Evolutionary conservation across 345 rosid species (phyloP).

Genomic region (Gossypium sturtianum): DNA sequence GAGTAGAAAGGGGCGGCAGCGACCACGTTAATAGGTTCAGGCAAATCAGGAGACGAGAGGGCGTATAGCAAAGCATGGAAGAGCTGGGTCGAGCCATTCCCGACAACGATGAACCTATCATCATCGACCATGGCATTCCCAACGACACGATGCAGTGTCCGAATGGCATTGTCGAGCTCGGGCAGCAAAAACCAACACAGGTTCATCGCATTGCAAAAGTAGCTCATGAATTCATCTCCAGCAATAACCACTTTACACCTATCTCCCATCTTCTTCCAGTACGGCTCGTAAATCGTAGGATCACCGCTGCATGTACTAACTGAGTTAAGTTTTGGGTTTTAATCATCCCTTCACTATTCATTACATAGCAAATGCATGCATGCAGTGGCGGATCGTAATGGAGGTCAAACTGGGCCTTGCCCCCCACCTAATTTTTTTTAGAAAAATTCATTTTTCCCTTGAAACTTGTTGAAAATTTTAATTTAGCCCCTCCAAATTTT

Average conservation of each 20-base stretch:
- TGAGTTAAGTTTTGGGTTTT: too few relatives aligned
- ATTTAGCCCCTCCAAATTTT: too few relatives aligned
- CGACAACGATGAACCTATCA: conserved; percentile 54
- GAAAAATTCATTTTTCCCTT: too few relatives aligned
- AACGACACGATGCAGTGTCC: conserved; percentile 45
- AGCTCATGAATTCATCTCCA: conserved; percentile 77
- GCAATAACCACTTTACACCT: conserved; percentile 49
- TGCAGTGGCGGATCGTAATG: too few relatives aligned
- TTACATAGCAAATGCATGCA: too few relatives aligned
- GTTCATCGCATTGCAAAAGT: conserved; percentile 48
- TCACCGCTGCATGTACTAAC: conserved; percentile 53
- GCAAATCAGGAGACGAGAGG: conserved; percentile 35
- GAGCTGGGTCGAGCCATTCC: conserved; percentile 86
- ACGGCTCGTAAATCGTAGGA: conserved; percentile 62
- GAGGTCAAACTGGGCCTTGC: too few relatives aligned
- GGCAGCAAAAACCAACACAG: conserved; percentile 80
- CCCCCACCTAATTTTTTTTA: too few relatives aligned
- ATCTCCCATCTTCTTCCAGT: conserved; percentile 63
- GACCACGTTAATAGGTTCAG: conserved; percentile 57
- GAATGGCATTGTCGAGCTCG: conserved; percentile 52
- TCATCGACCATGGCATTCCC: conserved; percentile 61
- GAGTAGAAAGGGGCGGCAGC: conserved; percentile 89
- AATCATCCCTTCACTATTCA: too few relatives aligned
- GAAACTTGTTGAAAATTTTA: too few relatives aligned
- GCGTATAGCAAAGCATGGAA: conserved; percentile 71